These are phyloP conservation scores for Rhynchosporium agropyri DNA, from an alignment of 2,329 filamentous ascomycete species.

Conservation along the genomic window DNA sequence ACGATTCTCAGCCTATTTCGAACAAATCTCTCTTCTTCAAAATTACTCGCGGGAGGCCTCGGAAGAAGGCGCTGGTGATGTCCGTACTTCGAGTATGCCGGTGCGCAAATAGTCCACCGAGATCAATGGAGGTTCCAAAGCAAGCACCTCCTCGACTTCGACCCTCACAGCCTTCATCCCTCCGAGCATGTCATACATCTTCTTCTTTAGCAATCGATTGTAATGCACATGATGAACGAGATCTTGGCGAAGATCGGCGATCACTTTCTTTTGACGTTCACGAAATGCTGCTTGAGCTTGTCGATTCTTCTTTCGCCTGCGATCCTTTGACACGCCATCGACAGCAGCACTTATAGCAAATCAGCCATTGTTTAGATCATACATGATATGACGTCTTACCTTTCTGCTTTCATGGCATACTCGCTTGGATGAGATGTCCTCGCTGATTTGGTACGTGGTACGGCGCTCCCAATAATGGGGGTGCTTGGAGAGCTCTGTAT, in stretches of 20 bases:
- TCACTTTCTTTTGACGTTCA: constrained; percentile 14
- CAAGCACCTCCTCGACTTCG: not conserved
- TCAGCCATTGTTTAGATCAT: not conserved
- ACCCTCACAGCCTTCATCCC: not conserved
- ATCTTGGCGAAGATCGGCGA: constrained; percentile 8
- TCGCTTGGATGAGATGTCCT: constrained; percentile 13
- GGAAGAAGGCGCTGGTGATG: constrained; percentile 10
- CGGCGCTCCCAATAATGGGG: not conserved
- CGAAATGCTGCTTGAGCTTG: constrained; percentile 14
- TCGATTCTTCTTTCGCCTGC: constrained; percentile 11
- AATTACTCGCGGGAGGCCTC: not conserved
- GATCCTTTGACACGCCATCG: constrained; percentile 6
- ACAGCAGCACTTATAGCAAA: not conserved
- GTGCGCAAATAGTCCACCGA: constrained; percentile 10
- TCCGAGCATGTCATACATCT: constrained; percentile 3
- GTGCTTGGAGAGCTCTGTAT: constrained; percentile 7
- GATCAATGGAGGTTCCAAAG: constrained; percentile 8
- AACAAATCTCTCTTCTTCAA: not conserved
- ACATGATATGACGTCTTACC: not conserved
- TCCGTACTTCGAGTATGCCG: constrained; percentile 11
- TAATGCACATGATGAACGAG: constrained; percentile 7
- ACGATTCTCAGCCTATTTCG: not conserved
- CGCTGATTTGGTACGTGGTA: not conserved
- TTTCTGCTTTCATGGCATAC: constrained; percentile 1
- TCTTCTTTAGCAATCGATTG: constrained; percentile 5